Conservation (phyloP, 2,329 filamentous ascomycete genomes). For the Sporothrix luriei region DNA sequence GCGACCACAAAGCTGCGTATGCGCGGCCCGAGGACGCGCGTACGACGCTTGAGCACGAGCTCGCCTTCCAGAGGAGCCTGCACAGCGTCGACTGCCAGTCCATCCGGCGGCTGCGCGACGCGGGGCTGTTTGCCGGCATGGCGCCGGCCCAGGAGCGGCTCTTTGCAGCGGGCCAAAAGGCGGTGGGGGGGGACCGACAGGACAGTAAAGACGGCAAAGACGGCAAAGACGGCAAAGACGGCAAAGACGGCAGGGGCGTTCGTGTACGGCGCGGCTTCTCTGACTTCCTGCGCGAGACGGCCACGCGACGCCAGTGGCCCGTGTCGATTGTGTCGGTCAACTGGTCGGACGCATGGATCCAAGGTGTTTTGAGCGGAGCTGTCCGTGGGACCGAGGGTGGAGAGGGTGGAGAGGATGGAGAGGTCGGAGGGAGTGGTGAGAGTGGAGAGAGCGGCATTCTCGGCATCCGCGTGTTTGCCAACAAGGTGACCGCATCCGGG, state of each 20-base stretch:
- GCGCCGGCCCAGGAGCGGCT: constrained; percentile 40
- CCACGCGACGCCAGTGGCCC: constrained; percentile 43
- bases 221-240: not conserved
- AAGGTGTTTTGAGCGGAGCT: constrained; percentile 40
- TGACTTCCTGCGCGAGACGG: constrained; percentile 38
- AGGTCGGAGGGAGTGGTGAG: no score
- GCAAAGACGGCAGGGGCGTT: not conserved
- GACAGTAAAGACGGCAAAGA: not conserved
- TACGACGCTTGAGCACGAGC: constrained; percentile 45
- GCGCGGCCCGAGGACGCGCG: constrained; percentile 43
- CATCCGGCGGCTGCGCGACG: constrained; percentile 48
- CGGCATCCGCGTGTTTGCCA: constrained; percentile 48
- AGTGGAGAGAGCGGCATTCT: no score
- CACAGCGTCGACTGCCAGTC: constrained; percentile 52
- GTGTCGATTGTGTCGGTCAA: constrained; percentile 54
- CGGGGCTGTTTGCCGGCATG: constrained; percentile 52
- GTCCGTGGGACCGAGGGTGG: not conserved
- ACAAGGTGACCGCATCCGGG: constrained; percentile 48
- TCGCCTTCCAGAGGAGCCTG: constrained; percentile 49
- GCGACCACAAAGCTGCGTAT: constrained; percentile 40
- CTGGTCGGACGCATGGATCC: constrained; percentile 40
- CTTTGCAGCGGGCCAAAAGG: constrained; percentile 44
- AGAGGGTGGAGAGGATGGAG: no score
- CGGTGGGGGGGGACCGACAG: constrained; percentile 39
- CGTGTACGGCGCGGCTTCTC: constrained; percentile 32